Evolutionary conservation across 768 basidiomycete species (phyloP).

Genomic region (Mycena haematopus): DNA sequence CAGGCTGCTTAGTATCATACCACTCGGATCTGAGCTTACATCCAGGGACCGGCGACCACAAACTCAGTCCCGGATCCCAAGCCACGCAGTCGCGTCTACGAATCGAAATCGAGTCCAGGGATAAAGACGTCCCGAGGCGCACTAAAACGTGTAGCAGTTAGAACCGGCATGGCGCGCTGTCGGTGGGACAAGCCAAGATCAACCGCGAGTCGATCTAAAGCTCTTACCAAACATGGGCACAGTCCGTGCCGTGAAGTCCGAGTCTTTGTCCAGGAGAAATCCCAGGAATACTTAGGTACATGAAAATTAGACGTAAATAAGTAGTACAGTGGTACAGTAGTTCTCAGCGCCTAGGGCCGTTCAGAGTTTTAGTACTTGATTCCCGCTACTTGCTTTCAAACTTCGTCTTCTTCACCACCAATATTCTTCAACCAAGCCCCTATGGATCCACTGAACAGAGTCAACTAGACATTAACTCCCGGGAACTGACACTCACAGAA

Average conservation of each 20-base stretch:
- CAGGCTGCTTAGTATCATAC: constrained; percentile 10
- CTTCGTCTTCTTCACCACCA: constrained; percentile 7
- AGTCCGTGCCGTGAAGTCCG: too few species aligned
- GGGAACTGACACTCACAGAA: constrained; percentile 55
- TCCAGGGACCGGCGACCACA: constrained; percentile 1
- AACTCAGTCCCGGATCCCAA: not conserved
- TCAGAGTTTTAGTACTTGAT: constrained; percentile 3
- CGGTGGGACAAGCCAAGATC: not conserved
- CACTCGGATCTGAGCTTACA: constrained; percentile 10
- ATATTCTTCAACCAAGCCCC: constrained; percentile 97
- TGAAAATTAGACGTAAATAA: constrained; percentile 9
- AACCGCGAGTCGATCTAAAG: not conserved
- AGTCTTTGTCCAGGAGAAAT: too few species aligned
- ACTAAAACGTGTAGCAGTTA: not conserved
- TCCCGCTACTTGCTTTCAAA: not conserved
- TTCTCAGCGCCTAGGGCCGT: not conserved
- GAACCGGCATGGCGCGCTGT: not conserved
- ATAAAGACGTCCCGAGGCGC: too few species aligned
- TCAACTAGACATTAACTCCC: constrained; percentile 19
- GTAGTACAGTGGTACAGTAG: not conserved
- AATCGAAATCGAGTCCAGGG: too few species aligned
- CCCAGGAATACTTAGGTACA: not conserved
- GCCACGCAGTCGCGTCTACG: not conserved
- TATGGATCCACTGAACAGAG: constrained; percentile 74
- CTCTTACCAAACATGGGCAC: not conserved